Base-by-base conservation (phyloP, 495 filamentous ascomycete genomes). In the Podospora didyma region DNA sequence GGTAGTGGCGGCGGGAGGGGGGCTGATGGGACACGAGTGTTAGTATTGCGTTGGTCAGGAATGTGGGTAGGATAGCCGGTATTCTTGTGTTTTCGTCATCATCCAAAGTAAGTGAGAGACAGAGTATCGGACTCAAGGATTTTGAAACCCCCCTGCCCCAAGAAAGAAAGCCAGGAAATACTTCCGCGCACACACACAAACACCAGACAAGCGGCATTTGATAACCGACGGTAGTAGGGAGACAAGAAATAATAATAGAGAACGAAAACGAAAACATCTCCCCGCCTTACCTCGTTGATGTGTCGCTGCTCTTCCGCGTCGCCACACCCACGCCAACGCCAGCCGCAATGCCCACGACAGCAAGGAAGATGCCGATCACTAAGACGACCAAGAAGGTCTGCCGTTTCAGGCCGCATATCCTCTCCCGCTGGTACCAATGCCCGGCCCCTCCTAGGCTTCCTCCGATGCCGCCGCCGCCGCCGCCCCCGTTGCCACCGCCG, bases 271-370 rank as follows among this genome's bases (percentile, higher is more conserved):
- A 42, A 49, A 20, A 24, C 17, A 49, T 28, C 7, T 20, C 10
- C 16, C 7, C 19, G 4, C 10, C 61, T 49, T 35, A 62, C 62
- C 51, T 42, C 39, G 59, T 17, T 11, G 51, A 1, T 17, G 54
- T 44, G n/a, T 28, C 17, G 49, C 21, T 39, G 7, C 56, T 49
- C 14, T 51, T 54, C 6, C 17, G 42, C 34, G 53, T 17, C 37
- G 63, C 56, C 10, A 72, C 31, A 1, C 69, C 69, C 7, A 70
- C 58, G 2, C 67, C 69, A 11, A 72, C 51, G 9, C 69, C 69
- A 2, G 63, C 58, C 7, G 69, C 67, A 6, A 69, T 28, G 12
- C 53, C 65, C 26, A 66, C 57, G 2, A 72, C 69, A 2, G 60
- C 31, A 7, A 69, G 14, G 17, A 72, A 66, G 1, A 61, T 14